Percentiles rank a stretch among this genome's conserved stretches.
These are phyloP conservation scores for Phytophthora sp. DNA, from an alignment of 352 stramenopile species.

Conservation along the genomic window DNA sequence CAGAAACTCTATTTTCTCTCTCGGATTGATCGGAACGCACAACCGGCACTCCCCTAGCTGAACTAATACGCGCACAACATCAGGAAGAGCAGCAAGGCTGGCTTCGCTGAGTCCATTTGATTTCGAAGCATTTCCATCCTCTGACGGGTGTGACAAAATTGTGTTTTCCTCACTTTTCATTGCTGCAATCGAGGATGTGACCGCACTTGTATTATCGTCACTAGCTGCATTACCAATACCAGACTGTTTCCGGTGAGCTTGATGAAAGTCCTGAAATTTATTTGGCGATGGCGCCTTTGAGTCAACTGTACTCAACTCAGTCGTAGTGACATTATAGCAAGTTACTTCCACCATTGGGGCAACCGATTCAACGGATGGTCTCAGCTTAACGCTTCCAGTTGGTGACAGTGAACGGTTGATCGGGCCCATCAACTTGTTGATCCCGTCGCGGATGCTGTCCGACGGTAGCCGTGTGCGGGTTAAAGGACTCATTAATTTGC, in stretches of 20 bases:
- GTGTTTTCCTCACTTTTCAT: too few species aligned
- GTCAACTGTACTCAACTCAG: not conserved
- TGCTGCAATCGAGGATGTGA: too few species aligned
- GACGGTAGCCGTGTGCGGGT: constrained; percentile 13
- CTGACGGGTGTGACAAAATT: not conserved
- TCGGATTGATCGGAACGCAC: constrained; percentile 61
- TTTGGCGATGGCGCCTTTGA: not conserved
- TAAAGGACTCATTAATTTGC: constrained; percentile 33
- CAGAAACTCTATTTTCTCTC: constrained; percentile 46
- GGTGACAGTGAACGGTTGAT: constrained; percentile 26
- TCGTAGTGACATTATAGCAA: constrained; percentile 8
- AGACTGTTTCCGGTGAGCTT: not conserved
- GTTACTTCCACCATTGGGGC: constrained; percentile 18
- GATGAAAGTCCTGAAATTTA: constrained; percentile 9
- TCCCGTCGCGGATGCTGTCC: constrained; percentile 28
- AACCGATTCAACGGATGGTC: constrained; percentile 10
- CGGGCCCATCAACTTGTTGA: constrained; percentile 31
- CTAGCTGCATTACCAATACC: not conserved
- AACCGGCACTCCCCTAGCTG: constrained; percentile 62
- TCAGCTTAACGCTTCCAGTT: constrained; percentile 8
- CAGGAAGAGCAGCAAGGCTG: constrained; percentile 33
- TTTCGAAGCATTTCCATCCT: not conserved
- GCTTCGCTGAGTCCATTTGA: constrained; percentile 12
- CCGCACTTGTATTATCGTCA: not conserved
- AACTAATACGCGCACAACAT: constrained; percentile 55